Conservation (phyloP, 2,329 filamentous ascomycete genomes). For the Ceratocystis smalleyi region DNA sequence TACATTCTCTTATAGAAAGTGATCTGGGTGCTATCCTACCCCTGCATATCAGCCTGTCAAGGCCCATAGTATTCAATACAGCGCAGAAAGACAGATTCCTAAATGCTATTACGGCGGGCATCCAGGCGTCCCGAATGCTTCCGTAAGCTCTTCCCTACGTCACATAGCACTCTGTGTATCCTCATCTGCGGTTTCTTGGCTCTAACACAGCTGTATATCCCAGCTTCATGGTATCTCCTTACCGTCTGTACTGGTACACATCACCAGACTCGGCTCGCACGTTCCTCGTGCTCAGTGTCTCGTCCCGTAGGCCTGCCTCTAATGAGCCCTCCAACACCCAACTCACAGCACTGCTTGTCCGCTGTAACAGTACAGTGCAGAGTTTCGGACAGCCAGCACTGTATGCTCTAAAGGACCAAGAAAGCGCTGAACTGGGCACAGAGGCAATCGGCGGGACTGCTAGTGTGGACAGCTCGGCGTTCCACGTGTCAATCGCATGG, state of each 20-base stretch:
- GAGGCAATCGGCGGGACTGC: constrained; percentile 5
- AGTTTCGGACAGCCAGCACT: constrained; percentile 52
- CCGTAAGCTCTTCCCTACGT: background rate
- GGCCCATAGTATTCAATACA: constrained; percentile 59
- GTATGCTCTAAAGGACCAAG: constrained; percentile 35
- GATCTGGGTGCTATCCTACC: constrained; percentile 65
- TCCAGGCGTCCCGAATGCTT: constrained; percentile 21
- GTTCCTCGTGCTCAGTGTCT: constrained; percentile 64
- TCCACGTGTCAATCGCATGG: constrained; percentile 89
- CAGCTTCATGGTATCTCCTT: constrained; percentile 28
- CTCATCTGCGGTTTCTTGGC: background rate
- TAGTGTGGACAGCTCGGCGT: constrained; percentile 33
- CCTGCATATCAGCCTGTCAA: constrained; percentile 80
- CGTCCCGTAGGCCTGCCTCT: constrained; percentile 17
- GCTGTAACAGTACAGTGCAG: constrained; percentile 49
- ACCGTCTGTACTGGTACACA: constrained; percentile 34
- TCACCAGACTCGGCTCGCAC: constrained; percentile 51
- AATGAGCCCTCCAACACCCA: constrained; percentile 30
- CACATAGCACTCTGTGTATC: background rate
- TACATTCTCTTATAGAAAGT: constrained; percentile 58
- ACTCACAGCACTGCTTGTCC: constrained; percentile 45
- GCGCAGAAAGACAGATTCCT: constrained; percentile 57
- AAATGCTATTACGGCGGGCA: constrained; percentile 31
- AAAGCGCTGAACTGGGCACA: background rate
- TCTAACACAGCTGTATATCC: constrained; percentile 25